Evolutionary conservation across 129 eudicot genomes (phyloP), one percentile per base, ranked within the genome.

Genomic region (Arctium minus): DNA sequence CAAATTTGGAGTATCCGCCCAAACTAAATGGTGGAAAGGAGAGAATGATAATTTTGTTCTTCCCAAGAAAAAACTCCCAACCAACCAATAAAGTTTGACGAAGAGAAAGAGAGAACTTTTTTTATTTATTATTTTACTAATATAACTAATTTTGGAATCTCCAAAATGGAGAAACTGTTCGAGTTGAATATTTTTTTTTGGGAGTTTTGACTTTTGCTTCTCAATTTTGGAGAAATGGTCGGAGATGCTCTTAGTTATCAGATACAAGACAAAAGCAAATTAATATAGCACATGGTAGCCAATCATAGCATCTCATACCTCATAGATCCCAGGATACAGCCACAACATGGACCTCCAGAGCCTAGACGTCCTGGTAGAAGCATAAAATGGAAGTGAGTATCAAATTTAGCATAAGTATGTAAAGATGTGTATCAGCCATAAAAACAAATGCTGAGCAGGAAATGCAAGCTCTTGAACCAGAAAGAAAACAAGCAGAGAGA

Each of bases 311-410:
- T 67, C 48, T 40, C 88, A 17, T 81, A 96, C 99, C 97, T 96
- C 97, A 77, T 93, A 96, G 72, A 86, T 89, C 84, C 99, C 99
- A 76, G 98, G 99, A 87, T 96, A 96, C 64, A 96, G 89, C 98
- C 99, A 96, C 83, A 96, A 42, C 37, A 86, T 85, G 69, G 91
- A 83, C 85, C 79, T 85, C 99, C 99, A 96, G 50, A 88, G 86
- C 77, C 77, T 91, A 74, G 90, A 76, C 72, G 86, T 84, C 87
- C 97, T 92, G 97, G 10, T 75, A 80, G 70, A 79, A 77, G 31
- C 79, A 81, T 29, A 37, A 50, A 67, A 22, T 27, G 15, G 71
- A 67, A 67, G 71, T 22, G 70, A 27, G 17, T 60, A 74, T 44
- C 44, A 38, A 22, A 53, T 6, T 30, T 65, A 53, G 42, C 53